phyloP scores from a whole-genome alignment of 768 basidiomycete genomes.

The Leccinum broughii region DNA sequence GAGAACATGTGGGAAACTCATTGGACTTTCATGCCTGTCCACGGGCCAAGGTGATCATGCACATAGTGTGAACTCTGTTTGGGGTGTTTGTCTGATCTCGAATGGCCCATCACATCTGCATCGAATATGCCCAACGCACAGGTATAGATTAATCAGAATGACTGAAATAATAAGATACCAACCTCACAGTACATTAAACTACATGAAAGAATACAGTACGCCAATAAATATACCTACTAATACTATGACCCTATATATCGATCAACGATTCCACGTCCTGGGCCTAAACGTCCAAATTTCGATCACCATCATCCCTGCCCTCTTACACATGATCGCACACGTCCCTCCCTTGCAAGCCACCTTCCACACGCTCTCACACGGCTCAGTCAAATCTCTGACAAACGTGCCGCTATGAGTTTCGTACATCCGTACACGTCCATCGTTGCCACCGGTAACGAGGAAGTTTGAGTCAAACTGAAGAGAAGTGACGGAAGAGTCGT shows the following conservation, averaged over 20 bases:
- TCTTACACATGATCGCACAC: conserved; percentile 79
- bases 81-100: not conserved
- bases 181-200: not conserved
- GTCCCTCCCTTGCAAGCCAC: conserved; percentile 71
- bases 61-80: not conserved
- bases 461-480: conserved; percentile 84
- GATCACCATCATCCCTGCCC: conserved; percentile 79
- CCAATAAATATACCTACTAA: conserved; percentile 4
- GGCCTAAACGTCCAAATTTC: conserved; percentile 82
- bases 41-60: not conserved
- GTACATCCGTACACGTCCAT: conserved; percentile 78
- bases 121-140: not conserved
- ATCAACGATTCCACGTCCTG: conserved; percentile 20
- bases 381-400: conserved; percentile 76
- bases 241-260: conserved; percentile 7
- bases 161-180: not conserved
- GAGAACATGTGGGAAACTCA: conserved; percentile 6
- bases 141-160: not conserved
- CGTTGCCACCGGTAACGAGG: conserved; percentile 83
- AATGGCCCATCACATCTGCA: not conserved
- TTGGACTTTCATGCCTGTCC: conserved; percentile 18
- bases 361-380: conserved; percentile 86
- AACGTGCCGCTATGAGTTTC: conserved; percentile 61
- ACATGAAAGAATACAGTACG: conserved; percentile 15
- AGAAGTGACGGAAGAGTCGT: conserved; percentile 84